These are phyloP conservation scores for Stemphylium lycopersici DNA, from an alignment of 2,329 filamentous ascomycete species.

Conservation along the genomic window DNA sequence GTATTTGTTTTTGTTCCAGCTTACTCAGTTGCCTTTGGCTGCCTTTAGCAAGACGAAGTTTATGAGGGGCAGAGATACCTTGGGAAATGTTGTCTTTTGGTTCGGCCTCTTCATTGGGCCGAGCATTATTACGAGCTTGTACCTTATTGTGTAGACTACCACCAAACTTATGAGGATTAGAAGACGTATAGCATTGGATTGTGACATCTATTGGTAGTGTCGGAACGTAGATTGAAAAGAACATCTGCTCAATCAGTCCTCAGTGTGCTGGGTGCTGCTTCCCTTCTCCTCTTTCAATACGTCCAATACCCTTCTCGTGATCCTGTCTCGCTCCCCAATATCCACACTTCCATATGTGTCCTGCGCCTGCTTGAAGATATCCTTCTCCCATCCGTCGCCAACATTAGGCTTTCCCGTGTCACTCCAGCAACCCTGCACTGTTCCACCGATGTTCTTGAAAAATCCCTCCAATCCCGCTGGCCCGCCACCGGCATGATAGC, in stretches of 20 bases:
- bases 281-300: conserved; percentile 44
- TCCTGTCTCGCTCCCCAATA: conserved; percentile 49
- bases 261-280: neutral
- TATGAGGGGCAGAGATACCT: conserved; percentile 64
- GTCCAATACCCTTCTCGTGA: conserved; percentile 51
- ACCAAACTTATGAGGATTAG: too few relatives aligned
- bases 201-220: neutral
- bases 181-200: neutral
- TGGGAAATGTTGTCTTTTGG: conserved; percentile 82
- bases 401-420: conserved; percentile 54
- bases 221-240: neutral
- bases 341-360: conserved; percentile 56
- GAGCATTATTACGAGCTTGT: conserved; percentile 64
- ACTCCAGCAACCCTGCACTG: conserved; percentile 62
- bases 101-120: conserved; percentile 78
- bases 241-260: neutral
- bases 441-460: conserved; percentile 62
- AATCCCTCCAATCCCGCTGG: conserved; percentile 59
- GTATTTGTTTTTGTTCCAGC: conserved; percentile 74
- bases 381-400: conserved; percentile 54
- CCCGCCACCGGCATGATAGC: conserved; percentile 65
- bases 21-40: conserved; percentile 75
- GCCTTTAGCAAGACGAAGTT: conserved; percentile 69
- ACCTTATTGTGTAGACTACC: conserved; percentile 52
- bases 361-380: conserved; percentile 54